Evolutionary conservation across 805 yeast genomes (phyloP), one percentile per base, ranked within the genome.

Genomic region (Wickerhamomyces kurtzmanii): DNA sequence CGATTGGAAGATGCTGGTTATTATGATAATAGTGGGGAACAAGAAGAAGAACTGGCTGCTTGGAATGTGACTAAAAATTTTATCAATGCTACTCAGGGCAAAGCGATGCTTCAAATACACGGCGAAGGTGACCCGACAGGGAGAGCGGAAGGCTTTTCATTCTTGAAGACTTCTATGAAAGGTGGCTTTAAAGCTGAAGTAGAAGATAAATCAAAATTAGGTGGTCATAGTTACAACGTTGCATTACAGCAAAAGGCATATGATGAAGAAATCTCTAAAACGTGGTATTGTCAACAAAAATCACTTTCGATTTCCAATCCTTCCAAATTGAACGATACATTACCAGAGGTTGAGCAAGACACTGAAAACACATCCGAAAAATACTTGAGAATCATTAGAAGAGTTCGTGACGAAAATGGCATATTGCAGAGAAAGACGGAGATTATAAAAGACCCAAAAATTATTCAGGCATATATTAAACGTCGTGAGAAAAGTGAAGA

Each of bases 51-150:
- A 44, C 56, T 84, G 28, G 78, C 96, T 1, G 89, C 96, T 0
- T 91, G 98, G 98, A 87, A 84, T 50, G 65, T 79, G n/a, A 76
- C 96, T 0, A 68, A 85, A 35, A 91, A 91, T 52, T 91, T 91
- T 47, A 74, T 87, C 30, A 83, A 76, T 50, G 91, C 97, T 3
- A 86, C 94, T 15, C 97, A 87, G 49, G 94, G 96, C 31, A 87
- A 93, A 45, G 93, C 96, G 0, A 91, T 91, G 96, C 65, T 91
- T 23, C 96, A 86, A 47, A 70, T 91, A 15, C 84, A 84, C 47
- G 96, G 96, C 10, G 87, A 78, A 30, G 97, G 97, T 27, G 97
- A 91, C 51, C 94, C 95, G 2, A 75, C 94, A 0, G 94, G 94
- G 15, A 73, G 82, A 37, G 91, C 94, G 3, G 81, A 84, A 38